Base-by-base conservation (phyloP, 2,329 filamentous ascomycete genomes). In the Pseudogymnoascus verrucosus region DNA sequence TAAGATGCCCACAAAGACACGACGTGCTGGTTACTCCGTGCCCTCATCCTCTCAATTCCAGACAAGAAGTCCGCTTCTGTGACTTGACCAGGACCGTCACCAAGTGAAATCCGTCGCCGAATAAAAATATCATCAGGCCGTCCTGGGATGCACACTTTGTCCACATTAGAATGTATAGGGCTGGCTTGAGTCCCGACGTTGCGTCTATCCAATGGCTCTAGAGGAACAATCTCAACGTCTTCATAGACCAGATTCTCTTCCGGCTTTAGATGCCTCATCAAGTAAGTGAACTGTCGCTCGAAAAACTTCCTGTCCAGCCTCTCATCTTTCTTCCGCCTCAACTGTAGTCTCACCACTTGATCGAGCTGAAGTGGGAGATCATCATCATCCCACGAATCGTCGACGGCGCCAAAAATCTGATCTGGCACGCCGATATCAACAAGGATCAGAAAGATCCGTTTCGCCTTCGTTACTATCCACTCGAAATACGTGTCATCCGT, bases 401-500 rank as follows among this genome's bases (percentile, higher is more conserved):
- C 89, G 64, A 91, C 85, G 62, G 90, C 79, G 44, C 84, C 84
- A 70, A 92, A 92, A 65, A 92, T 91, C 72, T 89, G 87, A 68
- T 89, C 87, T 0, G 89, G 84, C 10, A 89, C 80, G 34, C 85
- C 86, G 23, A 91, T 77, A 69, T 91, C 88, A 62, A 85, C 79
- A 26, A 92, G 78, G 40, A 90, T 86, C 57, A 93, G 78, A 70
- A 91, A 92, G 40, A 91, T 78, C 57, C 86, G 81, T 70, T 85
- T 87, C 5, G 87, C 86, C 69, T 87, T 87, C 63, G 84, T 78
- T 57, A 89, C 77, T 64, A 92, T 90, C 87, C 89, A 91, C 71
- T 91, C 88, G 78, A 89, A 86, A 72, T 92, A 92, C 0, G 88
- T 91, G 66, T 87, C 84, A 73, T 90, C 85, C 3, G 88, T 91